Base-by-base conservation (phyloP, 23 red algal species). In the Gracilaria gracilis region DNA sequence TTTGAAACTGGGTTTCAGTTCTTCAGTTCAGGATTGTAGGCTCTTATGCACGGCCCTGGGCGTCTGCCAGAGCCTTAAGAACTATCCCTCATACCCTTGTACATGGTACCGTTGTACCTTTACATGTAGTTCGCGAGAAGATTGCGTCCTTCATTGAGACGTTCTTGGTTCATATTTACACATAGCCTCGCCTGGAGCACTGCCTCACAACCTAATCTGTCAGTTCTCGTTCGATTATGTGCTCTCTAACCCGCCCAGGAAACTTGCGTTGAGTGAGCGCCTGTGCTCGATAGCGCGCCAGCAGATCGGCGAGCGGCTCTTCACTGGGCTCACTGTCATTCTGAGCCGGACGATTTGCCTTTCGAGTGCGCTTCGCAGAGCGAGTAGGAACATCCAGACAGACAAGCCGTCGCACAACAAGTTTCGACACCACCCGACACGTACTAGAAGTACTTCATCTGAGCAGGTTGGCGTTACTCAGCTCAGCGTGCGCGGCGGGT, bases 221-320 rank as follows among this genome's bases (percentile, higher is more conserved):
- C 28, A 87, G 83, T 50, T 87, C 83, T 67, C 54, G 23, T 57
- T 54, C 34, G 27, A 87, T 57, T 50, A 87, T 87, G 40, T 87
- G 83, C 42, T 57, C 39, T 25, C 49, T 33, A 33, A 87, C 27
- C 46, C 67, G 42, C 20, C 47, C 69, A 16, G 83, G 83, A 55
- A 87, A 87, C 50, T 47, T 48, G 32, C 50, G 48, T 47, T 59
- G 62, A 21, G 1, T 36, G 62, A 21, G 24, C 27, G 62, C 14
- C 33, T 67, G 62, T 13, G 62, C 62, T 29, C n/a, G 62, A 67
- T 67, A 35, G 33, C 62, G 62, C 27, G n/a, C 62, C 27, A 67
- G 62, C 62, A 67, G 24, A 31, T 67, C 62, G 27, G 62, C 62
- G 12, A 67, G 24, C 62, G 16, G 62, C 33, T 67, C 62, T 15